A percentile compares a stretch with the other conserved stretches of the same genome.
Evolutionary conservation across 371 early-diverging fungal genomes (phyloP).

Genomic region (Rhizopus arrhizus): DNA sequence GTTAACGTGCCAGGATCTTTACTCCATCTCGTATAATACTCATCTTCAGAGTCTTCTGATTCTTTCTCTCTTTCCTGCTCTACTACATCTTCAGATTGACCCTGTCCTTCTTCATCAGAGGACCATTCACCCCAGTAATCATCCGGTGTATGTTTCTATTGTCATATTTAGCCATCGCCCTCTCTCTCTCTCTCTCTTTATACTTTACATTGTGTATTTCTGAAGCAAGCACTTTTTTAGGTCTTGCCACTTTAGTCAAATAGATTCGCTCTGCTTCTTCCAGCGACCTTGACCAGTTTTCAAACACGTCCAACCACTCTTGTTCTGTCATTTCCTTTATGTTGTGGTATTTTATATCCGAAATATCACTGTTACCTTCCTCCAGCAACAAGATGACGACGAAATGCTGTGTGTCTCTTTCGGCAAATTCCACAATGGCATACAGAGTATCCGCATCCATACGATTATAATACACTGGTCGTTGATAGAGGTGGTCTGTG

Average conservation of each 20-base stretch:
- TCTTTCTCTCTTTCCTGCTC: conserved; percentile 13
- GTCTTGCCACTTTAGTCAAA: conserved; percentile 34
- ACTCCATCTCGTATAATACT: conserved; percentile 49
- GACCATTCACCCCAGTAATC: conserved; percentile 59
- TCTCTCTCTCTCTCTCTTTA: not conserved
- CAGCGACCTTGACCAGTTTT: conserved; percentile 66
- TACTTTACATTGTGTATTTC: not conserved
- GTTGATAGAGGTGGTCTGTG: conserved; percentile 27
- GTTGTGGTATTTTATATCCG: conserved; percentile 52
- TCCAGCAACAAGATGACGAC: conserved; percentile 39
- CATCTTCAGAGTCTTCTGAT: conserved; percentile 41
- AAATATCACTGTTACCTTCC: conserved; percentile 33
- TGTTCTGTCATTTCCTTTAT: conserved; percentile 38
- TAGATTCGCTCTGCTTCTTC: conserved; percentile 61
- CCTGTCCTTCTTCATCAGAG: conserved; percentile 34
- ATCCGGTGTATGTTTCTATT: conserved; percentile 32
- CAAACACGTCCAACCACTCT: conserved; percentile 45
- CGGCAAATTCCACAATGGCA: conserved; percentile 44
- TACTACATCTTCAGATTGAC: conserved; percentile 7
- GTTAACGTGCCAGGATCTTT: conserved; percentile 48
- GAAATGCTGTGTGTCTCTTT: conserved; percentile 30
- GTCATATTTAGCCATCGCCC: too few species aligned
- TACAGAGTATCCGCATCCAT: conserved; percentile 46
- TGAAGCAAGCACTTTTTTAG: conserved; percentile 17
- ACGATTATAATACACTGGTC: conserved; percentile 49